phyloP scores from a whole-genome alignment of 1,284 basidiomycete species.

The Ustilago tritici region DNA sequence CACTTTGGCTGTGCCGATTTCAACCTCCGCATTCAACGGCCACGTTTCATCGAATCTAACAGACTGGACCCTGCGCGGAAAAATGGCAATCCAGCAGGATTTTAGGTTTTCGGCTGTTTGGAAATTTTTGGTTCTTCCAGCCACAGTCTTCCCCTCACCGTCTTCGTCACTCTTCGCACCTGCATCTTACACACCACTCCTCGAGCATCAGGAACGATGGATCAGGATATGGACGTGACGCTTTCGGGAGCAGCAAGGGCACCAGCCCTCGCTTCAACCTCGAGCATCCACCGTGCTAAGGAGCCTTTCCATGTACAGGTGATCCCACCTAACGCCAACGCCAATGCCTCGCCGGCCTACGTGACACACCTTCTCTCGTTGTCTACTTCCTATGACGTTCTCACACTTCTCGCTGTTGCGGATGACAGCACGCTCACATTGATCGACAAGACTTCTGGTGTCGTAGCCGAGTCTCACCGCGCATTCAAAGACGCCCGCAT shows the following conservation, averaged over 20 bases:
- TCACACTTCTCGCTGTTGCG: constrained; percentile 45
- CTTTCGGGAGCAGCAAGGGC: constrained; percentile 46
- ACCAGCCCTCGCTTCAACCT: constrained; percentile 27
- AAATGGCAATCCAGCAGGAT: constrained; percentile 1
- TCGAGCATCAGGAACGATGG: constrained; percentile 20
- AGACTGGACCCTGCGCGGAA: background rate
- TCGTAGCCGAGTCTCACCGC: constrained; percentile 35
- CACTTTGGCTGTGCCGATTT: constrained; percentile 10
- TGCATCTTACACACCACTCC: background rate
- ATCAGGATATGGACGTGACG: constrained; percentile 36
- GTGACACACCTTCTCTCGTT: constrained; percentile 56
- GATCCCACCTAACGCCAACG: constrained; percentile 37
- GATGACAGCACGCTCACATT: constrained; percentile 51
- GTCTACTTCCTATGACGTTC: constrained; percentile 33
- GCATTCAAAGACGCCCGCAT: constrained; percentile 40
- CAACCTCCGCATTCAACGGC: constrained; percentile 13
- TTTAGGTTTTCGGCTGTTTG: constrained; percentile 3
- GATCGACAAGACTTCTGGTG: constrained; percentile 51
- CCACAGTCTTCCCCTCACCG: background rate
- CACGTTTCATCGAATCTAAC: background rate
- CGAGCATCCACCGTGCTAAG: constrained; percentile 30
- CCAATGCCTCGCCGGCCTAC: constrained; percentile 46
- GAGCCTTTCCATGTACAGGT: constrained; percentile 48
- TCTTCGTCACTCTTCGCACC: background rate
- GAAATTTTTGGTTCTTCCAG: constrained; percentile 7